Base-by-base conservation (phyloP, 2,329 filamentous ascomycete genomes). In the Madurella mycetomatis region DNA sequence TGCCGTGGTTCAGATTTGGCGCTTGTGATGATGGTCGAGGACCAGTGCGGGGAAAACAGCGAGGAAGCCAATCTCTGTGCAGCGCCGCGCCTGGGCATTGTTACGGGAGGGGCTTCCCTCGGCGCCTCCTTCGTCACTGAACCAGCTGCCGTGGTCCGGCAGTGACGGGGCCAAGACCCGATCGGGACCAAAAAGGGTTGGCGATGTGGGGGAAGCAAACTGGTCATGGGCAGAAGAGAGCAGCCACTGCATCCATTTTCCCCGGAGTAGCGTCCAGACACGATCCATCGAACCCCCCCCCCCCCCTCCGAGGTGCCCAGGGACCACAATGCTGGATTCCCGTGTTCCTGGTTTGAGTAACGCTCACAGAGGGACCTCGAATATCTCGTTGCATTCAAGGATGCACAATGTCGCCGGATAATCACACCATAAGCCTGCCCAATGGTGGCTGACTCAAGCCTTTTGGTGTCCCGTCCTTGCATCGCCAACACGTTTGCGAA, bases 61-160 rank as follows among this genome's bases (percentile, higher is more conserved):
- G 13, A 34, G 19, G 40, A 40, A 32, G 41, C 53, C 53, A 51
- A 44, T 47, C 11, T 30, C 32, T 43, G 39, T 30, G 40, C 47
- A 32, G 30, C 47, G 49, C 50, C 31, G 37, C 40, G 49, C 44
- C 19, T 50, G 46, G 53, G 41, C 44, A 49, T 30, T 41, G 47
- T 51, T 15, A 48, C 16, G 31, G 25, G 13, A 11, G 34, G 4
- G 13, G 2, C 34, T 12, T 37, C 4, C 34, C 34, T 4, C 34
- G 41, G 11, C 58, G 56, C 58, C 58, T 43, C 53, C 48, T 56
- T 53, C 53, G 54, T 58, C 53, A 56, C 53, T 56, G 34, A n/a
- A n/a, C 41, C 44, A 49, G 19, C 13, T 12, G 46, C 45, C 37
- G 41, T 30, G 18, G 49, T 32, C 49, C 54, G 57, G 57, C 34